phyloP scores from a whole-genome alignment of 2,329 filamentous ascomycete genomes.

The Lachnellula subtilissima region DNA sequence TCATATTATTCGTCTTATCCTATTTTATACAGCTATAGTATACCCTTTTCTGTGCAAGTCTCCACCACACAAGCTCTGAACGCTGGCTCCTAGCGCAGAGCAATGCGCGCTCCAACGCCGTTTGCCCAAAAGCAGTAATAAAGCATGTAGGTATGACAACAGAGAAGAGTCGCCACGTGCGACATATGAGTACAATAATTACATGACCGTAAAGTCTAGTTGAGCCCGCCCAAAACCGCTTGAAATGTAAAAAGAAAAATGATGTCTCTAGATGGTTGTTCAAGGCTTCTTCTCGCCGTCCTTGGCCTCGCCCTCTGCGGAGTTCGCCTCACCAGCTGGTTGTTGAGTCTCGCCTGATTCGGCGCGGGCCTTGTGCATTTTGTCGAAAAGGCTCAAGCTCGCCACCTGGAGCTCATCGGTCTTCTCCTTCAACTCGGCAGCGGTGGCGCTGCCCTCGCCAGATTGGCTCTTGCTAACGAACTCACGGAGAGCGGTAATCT shows the following conservation, averaged over 20 bases:
- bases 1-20: slow-evolving; percentile 49
- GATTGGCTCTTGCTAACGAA: slow-evolving; percentile 92
- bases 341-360: slow-evolving; percentile 54
- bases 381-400: slow-evolving; percentile 95
- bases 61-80: slow-evolving; percentile 25
- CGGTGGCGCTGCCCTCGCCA: slow-evolving; percentile 79
- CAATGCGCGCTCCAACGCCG: slow-evolving; percentile 30
- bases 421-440: slow-evolving; percentile 96
- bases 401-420: slow-evolving; percentile 96
- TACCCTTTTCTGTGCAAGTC: slow-evolving; percentile 27
- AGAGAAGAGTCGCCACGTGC: slow-evolving; percentile 31
- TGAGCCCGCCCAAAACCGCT: slow-evolving; percentile 26
- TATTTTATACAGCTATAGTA: slow-evolving; percentile 35
- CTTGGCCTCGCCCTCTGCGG: slow-evolving; percentile 69
- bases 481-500: slow-evolving; percentile 80
- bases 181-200: slow-evolving; percentile 34
- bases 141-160: slow-evolving; percentile 30
- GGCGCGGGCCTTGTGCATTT: slow-evolving; percentile 95
- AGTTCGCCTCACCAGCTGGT: slow-evolving; percentile 36
- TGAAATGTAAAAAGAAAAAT: slow-evolving; percentile 25
- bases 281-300: slow-evolving; percentile 59
- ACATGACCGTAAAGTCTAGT: slow-evolving; percentile 33
- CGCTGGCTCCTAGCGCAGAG: slow-evolving; percentile 25
- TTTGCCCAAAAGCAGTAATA: slow-evolving; percentile 32
- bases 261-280: slow-evolving; percentile 30